These are phyloP conservation scores for Paraconiothyrium sp. DNA, from an alignment of 2,329 filamentous ascomycete genomes.

Conservation along the genomic window DNA sequence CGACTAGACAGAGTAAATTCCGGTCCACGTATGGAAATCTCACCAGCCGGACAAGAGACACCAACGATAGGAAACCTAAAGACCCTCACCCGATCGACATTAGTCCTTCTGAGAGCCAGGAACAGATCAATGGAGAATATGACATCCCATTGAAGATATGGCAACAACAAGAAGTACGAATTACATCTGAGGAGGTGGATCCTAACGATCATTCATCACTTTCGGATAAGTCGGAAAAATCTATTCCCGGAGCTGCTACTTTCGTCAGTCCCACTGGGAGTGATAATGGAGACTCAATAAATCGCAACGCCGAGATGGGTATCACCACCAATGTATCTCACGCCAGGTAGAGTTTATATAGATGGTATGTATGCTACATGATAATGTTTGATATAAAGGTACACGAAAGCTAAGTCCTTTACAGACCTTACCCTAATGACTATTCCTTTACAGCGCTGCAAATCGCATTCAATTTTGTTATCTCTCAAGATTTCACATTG, in stretches of 20 bases:
- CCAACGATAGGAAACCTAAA: conserved; percentile 5
- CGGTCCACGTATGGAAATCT: conserved; percentile 18
- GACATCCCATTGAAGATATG: conserved; percentile 17
- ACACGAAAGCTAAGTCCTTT: neutral
- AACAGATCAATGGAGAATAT: conserved; percentile 13
- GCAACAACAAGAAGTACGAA: conserved; percentile 12
- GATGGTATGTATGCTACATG: neutral
- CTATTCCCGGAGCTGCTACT: neutral
- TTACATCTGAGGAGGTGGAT: conserved; percentile 15
- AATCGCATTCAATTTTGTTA: neutral
- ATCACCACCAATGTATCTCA: conserved; percentile 4
- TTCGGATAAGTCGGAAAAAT: conserved; percentile 12
- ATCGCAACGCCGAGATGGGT: conserved; percentile 5
- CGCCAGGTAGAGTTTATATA: neutral
- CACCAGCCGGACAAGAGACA: conserved; percentile 10
- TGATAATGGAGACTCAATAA: neutral
- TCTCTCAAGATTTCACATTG: neutral
- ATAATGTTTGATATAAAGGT: neutral
- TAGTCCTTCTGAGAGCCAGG: conserved; percentile 19
- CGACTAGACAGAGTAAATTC: neutral
- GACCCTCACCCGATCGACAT: conserved; percentile 18
- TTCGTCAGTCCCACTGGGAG: conserved; percentile 8
- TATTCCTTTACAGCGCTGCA: neutral
- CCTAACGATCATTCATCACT: neutral
- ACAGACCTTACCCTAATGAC: neutral